Evolutionary conservation across 192 early-diverging fungal genomes (phyloP), one percentile per base, ranked within the genome.

Genomic region (Coemansia nantahalensis): DNA sequence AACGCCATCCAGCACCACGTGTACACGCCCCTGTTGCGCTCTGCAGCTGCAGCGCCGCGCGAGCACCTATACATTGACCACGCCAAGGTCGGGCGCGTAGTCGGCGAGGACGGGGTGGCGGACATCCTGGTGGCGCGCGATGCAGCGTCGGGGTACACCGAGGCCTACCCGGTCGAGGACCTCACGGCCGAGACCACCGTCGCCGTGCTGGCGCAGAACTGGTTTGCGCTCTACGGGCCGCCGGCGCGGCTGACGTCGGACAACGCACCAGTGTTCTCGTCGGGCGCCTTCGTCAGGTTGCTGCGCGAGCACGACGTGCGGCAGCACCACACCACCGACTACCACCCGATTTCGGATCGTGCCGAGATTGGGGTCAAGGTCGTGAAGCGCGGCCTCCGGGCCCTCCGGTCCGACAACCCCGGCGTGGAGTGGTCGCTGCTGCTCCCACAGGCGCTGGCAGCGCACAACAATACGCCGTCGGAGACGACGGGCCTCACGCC

Each of bases 71-170:
- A 28, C 7, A 7, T 28, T 7, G 26, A 28, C 26, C 7, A 5
- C 26, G 4, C 7, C 3, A 3, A 28, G 3, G 26, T 28, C 26
- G 7, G 26, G 26, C 7, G 26, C 26, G 3, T 3, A 7, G 26
- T 3, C 26, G 7, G 7, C 26, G 7, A 28, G 26, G 26, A 3
- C 4, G 4, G 3, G 26, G 26, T 5, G 4, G 26, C 26, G 26
- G 18, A 63, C 21, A 39, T 62, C 0, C 34, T 53, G 0, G 39
- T 52, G 4, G 67, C 41, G 4, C 36, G 52, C 0, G 41, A 55
- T 49, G 61, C 34, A 1, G 23, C 9, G 0, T 38, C 21, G 12
- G 31, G 18, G 6, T 50, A 26, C 23, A 39, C 23, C 6, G 36
- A 50, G 18, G 36, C 23, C 0, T 50, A 39, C 12, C 48, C 10